Percentiles rank a stretch among this genome's conserved stretches.
Conservation (phyloP, 2,329 filamentous ascomycete genomes). For the Aspergillus clavatus region DNA sequence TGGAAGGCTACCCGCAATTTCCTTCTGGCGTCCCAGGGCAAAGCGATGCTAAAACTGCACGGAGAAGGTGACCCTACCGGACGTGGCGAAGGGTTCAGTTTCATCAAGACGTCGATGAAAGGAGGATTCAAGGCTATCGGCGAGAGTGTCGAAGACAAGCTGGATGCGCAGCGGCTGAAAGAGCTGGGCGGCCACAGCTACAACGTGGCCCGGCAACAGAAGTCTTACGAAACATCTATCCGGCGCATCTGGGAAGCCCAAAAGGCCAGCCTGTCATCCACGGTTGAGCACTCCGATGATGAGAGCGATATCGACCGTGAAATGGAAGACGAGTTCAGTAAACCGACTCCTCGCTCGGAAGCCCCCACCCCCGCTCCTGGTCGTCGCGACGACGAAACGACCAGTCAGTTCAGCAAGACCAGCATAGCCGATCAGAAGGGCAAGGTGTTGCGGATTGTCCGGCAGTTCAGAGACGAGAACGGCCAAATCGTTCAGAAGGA, state of each 20-base stretch:
- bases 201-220: constrained; percentile 92
- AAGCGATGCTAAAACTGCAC: constrained; percentile 93
- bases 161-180: constrained; percentile 68
- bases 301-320: constrained; percentile 59
- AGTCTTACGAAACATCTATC: constrained; percentile 86
- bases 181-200: constrained; percentile 85
- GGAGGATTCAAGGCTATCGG: constrained; percentile 89
- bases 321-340: constrained; percentile 46
- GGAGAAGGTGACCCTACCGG: constrained; percentile 93
- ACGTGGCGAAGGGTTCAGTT: constrained; percentile 89
- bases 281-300: constrained; percentile 67
- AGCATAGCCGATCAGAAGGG: constrained; percentile 65
- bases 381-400: constrained; percentile 66
- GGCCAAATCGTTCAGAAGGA: constrained; percentile 59
- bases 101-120: constrained; percentile 98
- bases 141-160: constrained; percentile 80
- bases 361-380: constrained; percentile 55
- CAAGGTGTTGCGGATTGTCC: constrained; percentile 68
- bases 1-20: constrained; percentile 98
- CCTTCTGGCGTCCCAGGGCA: constrained; percentile 84
- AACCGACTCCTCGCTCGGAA: constrained; percentile 63
- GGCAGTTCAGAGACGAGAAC: constrained; percentile 59
- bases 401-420: constrained; percentile 70
- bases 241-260: constrained; percentile 89
- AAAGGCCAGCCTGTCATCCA: constrained; percentile 69